These are phyloP conservation scores for Candida xyloterini DNA, from an alignment of 805 yeast species.

Conservation along the genomic window DNA sequence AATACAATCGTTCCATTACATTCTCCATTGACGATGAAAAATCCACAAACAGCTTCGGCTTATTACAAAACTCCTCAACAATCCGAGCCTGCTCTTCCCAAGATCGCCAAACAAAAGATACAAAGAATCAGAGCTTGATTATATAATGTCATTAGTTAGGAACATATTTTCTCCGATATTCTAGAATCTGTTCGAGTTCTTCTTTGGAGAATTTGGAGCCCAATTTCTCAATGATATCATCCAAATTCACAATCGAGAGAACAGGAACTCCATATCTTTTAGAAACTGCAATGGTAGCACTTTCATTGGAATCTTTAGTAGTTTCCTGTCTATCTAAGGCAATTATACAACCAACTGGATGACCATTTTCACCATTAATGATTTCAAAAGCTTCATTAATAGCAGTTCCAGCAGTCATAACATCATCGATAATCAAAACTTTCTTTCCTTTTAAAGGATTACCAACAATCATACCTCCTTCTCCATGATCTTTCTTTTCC, in stretches of 20 bases:
- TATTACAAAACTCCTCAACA: conserved; percentile 55
- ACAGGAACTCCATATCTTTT: conserved; percentile 78
- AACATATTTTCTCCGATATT: conserved; percentile 52
- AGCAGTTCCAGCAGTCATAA: conserved; percentile 98
- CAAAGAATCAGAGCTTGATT: conserved; percentile 49
- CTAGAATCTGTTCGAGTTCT: conserved; percentile 54
- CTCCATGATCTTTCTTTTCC: conserved; percentile 97
- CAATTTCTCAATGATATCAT: conserved; percentile 68
- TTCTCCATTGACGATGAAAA: conserved; percentile 74
- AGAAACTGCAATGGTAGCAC: conserved; percentile 81
- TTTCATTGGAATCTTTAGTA: conserved; percentile 57
- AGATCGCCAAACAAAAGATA: conserved; percentile 54
- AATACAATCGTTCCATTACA: conserved; percentile 86
- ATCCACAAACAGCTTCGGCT: conserved; percentile 73
- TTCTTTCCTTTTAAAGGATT: conserved; percentile 66
- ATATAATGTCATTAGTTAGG: conserved; percentile 29
- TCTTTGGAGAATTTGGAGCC: conserved; percentile 51
- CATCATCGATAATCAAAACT: conserved; percentile 89
- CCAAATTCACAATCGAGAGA: conserved; percentile 69
- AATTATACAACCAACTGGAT: conserved; percentile 78
- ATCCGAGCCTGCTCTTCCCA: conserved; percentile 31
- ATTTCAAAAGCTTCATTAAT: conserved; percentile 89
- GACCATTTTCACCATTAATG: conserved; percentile 65
- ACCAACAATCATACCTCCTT: conserved; percentile 95
- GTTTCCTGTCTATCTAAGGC: conserved; percentile 97